phyloP scores from a whole-genome alignment of 2,329 filamentous ascomycete genomes.

The Aspergillus ustus region DNA sequence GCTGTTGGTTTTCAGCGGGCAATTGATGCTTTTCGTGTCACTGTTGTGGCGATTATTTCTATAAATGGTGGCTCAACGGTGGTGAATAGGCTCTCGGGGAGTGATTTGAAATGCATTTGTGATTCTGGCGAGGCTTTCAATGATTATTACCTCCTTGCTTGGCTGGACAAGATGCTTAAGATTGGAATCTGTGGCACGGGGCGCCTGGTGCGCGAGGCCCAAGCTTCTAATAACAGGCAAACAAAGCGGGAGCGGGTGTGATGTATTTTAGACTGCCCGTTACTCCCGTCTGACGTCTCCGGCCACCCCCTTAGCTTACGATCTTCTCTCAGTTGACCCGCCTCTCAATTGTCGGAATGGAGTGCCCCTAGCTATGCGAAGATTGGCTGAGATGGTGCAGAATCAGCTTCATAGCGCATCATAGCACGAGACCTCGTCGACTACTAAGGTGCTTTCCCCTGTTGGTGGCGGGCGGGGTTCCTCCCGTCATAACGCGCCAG shows the following conservation, averaged over 20 bases:
- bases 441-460: constrained; percentile 11
- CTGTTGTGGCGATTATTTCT: neutral
- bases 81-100: neutral
- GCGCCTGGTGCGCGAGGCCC: neutral
- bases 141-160: neutral
- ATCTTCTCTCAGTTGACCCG: neutral
- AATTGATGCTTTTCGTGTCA: neutral
- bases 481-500: constrained; percentile 21
- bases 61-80: neutral
- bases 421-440: constrained; percentile 1
- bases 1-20: neutral
- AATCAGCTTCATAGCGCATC: constrained; percentile 1
- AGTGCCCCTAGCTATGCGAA: neutral
- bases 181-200: neutral
- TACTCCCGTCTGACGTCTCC: neutral
- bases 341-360: neutral
- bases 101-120: neutral
- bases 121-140: neutral
- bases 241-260: constrained; percentile 3
- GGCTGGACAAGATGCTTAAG: neutral
- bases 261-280: neutral
- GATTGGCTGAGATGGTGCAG: constrained; percentile 12
- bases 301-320: constrained; percentile 1
- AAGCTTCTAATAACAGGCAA: neutral
- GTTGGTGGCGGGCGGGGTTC: constrained; percentile 27